These are phyloP conservation scores for Paramecium caudatum DNA, from an alignment of 73 alveolate species.

Conservation along the genomic window DNA sequence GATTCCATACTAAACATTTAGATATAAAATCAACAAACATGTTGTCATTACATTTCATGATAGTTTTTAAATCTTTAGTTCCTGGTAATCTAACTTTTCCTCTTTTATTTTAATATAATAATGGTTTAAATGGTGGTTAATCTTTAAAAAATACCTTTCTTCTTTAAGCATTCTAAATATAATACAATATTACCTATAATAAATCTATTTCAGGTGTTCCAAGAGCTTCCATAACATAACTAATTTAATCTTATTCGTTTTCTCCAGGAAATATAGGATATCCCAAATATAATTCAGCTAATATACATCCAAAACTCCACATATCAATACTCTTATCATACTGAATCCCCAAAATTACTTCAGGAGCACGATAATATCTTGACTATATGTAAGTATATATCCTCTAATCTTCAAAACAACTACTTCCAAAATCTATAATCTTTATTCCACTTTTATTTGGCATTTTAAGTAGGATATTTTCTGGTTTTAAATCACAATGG, in stretches of 20 bases:
- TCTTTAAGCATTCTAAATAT: conserved; percentile 26
- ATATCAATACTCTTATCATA: conserved; percentile 95
- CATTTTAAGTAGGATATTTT: conserved; percentile 83
- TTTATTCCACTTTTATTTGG: conserved; percentile 85
- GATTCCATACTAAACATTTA: conserved; percentile 94
- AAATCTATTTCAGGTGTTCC: conserved; percentile 83
- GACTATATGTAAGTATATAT: conserved; percentile 92
- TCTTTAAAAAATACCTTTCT: conserved; percentile 83
- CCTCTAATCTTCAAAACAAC: conserved; percentile 85
- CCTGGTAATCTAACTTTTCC: conserved; percentile 88
- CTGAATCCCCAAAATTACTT: conserved; percentile 94
- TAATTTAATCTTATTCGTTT: conserved; percentile 88
- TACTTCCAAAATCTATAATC: conserved; percentile 89
- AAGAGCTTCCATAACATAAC: conserved; percentile 86
- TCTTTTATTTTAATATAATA: conserved; percentile 81
- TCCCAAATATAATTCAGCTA: conserved; percentile 94
- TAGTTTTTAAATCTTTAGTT: conserved; percentile 76
- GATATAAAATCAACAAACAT: conserved; percentile 84
- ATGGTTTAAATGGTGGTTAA: conserved; percentile 79
- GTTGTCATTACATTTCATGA: conserved; percentile 84
- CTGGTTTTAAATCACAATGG: conserved; percentile 94
- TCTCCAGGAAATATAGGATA: conserved; percentile 95
- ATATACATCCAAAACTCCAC: conserved; percentile 98
- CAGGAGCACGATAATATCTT: conserved; percentile 97
- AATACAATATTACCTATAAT: conserved; percentile 11